Conservation (phyloP, 305 asterid species). For the Fraxinus dipetala region DNA sequence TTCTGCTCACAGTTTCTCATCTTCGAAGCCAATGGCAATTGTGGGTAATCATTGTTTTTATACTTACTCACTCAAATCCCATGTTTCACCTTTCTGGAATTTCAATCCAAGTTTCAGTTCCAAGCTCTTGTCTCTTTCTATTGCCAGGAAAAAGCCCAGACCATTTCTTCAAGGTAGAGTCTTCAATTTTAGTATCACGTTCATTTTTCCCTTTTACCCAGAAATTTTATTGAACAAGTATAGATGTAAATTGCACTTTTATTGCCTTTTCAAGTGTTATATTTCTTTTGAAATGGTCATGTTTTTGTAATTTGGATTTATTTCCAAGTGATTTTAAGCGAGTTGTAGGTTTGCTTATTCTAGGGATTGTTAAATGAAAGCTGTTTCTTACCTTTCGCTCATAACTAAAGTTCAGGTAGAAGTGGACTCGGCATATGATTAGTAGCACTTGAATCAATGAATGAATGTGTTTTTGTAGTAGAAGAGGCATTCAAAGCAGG, state of each 20-base stretch:
- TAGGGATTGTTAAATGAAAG: not conserved
- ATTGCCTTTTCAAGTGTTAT: not conserved
- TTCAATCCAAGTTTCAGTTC: constrained; percentile 37
- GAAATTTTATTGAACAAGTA: not conserved
- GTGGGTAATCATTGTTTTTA: constrained; percentile 10
- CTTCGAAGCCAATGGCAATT: constrained; percentile 27
- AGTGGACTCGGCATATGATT: not conserved
- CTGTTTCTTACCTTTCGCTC: not conserved
- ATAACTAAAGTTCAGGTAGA: not conserved
- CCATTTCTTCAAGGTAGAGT: constrained; percentile 41
- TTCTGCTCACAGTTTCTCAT: constrained; percentile 17
- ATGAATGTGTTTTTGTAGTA: not conserved
- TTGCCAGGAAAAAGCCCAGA: constrained; percentile 36
- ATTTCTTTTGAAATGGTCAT: not conserved
- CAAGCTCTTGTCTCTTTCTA: constrained; percentile 37
- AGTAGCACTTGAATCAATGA: not conserved
- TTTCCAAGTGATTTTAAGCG: not conserved
- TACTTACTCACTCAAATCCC: constrained; percentile 23
- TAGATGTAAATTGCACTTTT: constrained; percentile 2
- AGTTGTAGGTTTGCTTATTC: not conserved
- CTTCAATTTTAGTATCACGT: not conserved
- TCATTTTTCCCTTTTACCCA: not conserved
- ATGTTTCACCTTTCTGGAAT: constrained; percentile 23
- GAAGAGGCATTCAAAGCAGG: not conserved
- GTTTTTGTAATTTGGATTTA: not conserved